phyloP scores from a whole-genome alignment of 305 asterid genomes.

The Solanum hybrid region DNA sequence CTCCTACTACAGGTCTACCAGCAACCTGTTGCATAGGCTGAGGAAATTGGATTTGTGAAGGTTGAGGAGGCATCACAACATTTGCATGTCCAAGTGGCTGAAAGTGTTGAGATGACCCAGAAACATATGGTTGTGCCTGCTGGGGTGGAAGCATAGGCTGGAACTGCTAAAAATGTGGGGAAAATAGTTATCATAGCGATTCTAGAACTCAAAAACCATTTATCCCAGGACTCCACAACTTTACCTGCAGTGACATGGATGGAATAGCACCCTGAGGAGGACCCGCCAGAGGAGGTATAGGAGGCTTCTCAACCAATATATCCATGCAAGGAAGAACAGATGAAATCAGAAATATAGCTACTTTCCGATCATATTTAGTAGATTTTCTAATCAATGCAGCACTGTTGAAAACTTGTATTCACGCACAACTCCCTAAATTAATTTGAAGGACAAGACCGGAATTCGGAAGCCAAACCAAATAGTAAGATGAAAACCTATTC shows the following conservation, averaged over 20 bases:
- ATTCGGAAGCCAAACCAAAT: neutral
- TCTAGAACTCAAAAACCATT: neutral
- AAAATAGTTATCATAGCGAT: neutral
- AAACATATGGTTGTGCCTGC: conserved; percentile 45
- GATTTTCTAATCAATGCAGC: neutral
- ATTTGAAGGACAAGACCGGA: neutral
- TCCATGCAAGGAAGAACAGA: conserved; percentile 10
- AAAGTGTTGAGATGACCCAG: conserved; percentile 60
- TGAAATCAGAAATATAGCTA: neutral
- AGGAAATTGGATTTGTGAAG: conserved; percentile 50
- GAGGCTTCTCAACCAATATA: conserved; percentile 37
- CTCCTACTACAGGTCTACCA: conserved; percentile 41
- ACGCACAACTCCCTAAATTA: neutral
- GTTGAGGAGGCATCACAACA: conserved; percentile 55
- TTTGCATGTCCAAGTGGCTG: conserved; percentile 56
- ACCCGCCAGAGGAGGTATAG: conserved; percentile 53
- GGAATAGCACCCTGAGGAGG: conserved; percentile 64
- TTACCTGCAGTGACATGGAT: conserved; percentile 74
- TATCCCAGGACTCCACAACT: conserved; percentile 1
- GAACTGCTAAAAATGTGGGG: neutral
- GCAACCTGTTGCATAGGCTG: conserved; percentile 52
- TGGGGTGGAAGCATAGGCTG: conserved; percentile 51
- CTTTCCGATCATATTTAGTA: neutral
- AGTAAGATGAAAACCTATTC: neutral
- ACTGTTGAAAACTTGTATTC: neutral